Conservation (phyloP, 768 basidiomycete species). For the Phanerochaete sordida region DNA sequence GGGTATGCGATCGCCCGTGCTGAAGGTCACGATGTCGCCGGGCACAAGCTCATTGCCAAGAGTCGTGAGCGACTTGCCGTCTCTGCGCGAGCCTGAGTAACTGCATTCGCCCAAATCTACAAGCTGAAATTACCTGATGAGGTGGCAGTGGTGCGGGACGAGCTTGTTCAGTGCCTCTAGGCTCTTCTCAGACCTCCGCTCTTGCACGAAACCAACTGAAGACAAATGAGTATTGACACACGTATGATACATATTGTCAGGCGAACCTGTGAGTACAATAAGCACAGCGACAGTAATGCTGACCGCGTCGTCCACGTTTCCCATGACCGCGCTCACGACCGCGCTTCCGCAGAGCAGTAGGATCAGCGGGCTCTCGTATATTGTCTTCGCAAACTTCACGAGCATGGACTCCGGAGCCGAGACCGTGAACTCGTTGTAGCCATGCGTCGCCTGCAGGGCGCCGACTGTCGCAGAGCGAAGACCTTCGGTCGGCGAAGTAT, state of each 20-base stretch:
- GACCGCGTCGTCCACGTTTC: constrained; percentile 92
- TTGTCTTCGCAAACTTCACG: constrained; percentile 90
- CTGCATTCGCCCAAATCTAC: neutral
- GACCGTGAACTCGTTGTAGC: constrained; percentile 95
- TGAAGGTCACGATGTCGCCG: constrained; percentile 86
- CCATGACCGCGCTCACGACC: constrained; percentile 84
- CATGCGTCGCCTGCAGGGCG: constrained; percentile 61
- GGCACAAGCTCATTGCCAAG: constrained; percentile 97
- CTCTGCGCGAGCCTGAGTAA: constrained; percentile 26
- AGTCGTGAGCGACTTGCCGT: constrained; percentile 68
- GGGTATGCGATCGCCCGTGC: constrained; percentile 90
- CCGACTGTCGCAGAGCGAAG: constrained; percentile 61
- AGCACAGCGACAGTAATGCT: constrained; percentile 90
- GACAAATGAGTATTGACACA: neutral
- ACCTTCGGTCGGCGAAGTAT: constrained; percentile 59
- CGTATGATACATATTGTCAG: neutral
- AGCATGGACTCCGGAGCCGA: constrained; percentile 73
- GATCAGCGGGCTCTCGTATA: constrained; percentile 93
- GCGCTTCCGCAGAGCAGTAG: constrained; percentile 89
- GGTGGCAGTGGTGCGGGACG: constrained; percentile 94
- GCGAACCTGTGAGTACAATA: constrained; percentile 87
- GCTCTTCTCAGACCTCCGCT: constrained; percentile 91
- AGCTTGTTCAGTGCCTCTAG: constrained; percentile 95
- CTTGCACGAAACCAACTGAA: constrained; percentile 90
- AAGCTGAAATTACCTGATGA: constrained; percentile 50